Evolutionary conservation across 2,329 filamentous ascomycete species (phyloP).

Genomic region (Mollisiaceae sp.): DNA sequence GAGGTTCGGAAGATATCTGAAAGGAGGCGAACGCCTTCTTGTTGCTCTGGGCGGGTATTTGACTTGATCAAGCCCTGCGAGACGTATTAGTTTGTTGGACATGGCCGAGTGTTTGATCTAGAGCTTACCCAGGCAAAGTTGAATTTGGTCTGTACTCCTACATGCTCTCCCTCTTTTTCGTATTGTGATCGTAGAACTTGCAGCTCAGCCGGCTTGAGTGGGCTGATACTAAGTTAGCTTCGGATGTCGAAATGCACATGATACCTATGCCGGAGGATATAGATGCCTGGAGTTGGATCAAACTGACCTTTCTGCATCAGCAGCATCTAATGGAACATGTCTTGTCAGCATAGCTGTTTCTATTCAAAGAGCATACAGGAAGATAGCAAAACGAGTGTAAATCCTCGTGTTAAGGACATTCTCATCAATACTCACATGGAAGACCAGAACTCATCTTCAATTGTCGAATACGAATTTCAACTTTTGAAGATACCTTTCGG

Average conservation of each 20-base stretch:
- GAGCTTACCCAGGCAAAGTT: slow-evolving; percentile 93
- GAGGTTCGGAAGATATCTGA: slow-evolving; percentile 96
- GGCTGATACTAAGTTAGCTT: slow-evolving; percentile 56
- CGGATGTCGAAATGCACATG: slow-evolving; percentile 3
- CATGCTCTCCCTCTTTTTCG: slow-evolving; percentile 96
- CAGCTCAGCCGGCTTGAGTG: slow-evolving; percentile 89
- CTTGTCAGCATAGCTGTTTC: slow-evolving; percentile 40
- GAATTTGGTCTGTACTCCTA: slow-evolving; percentile 97
- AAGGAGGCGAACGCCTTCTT: slow-evolving; percentile 90
- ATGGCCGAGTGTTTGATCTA: not conserved
- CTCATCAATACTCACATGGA: slow-evolving; percentile 45
- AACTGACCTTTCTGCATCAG: slow-evolving; percentile 89
- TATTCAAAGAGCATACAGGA: slow-evolving; percentile 34
- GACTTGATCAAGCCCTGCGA: slow-evolving; percentile 92
- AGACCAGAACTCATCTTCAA: slow-evolving; percentile 39
- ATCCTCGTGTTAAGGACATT: slow-evolving; percentile 35
- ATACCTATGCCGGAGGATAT: not conserved
- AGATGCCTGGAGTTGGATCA: not conserved
- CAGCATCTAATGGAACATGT: slow-evolving; percentile 72
- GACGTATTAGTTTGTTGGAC: slow-evolving; percentile 16
- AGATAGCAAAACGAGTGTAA: slow-evolving; percentile 34
- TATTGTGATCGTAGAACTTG: slow-evolving; percentile 92
- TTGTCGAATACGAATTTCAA: not conserved
- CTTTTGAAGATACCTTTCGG: not conserved
- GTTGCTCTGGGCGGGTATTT: slow-evolving; percentile 80